phyloP scores from a whole-genome alignment of 208 protist genomes.

The Plasmodiophora brassicae region DNA sequence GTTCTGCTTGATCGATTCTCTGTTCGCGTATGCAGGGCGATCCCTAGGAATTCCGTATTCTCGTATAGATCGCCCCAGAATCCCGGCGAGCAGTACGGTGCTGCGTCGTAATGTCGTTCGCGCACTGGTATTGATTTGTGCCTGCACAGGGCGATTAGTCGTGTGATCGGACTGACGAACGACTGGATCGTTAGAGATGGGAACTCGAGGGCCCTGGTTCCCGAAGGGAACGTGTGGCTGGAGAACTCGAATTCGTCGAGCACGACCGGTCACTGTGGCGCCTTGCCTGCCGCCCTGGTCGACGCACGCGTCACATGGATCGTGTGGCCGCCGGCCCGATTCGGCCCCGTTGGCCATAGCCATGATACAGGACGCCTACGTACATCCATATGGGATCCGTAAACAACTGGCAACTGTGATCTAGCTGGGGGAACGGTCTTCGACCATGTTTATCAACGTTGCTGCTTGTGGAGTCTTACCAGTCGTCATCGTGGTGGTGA shows the following conservation, averaged over 20 bases:
- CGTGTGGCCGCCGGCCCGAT: background rate
- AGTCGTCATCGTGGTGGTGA: background rate
- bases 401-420: background rate
- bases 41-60: background rate
- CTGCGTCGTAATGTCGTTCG: no score
- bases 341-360: background rate
- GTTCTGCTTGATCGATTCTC: slow-evolving; percentile 7
- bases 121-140: no score
- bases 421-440: background rate
- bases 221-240: background rate
- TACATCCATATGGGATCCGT: background rate
- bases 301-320: background rate
- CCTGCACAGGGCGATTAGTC: background rate
- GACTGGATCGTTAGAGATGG: background rate
- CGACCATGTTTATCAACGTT: background rate
- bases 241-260: no score
- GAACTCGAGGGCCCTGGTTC: background rate
- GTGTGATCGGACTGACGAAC: background rate
- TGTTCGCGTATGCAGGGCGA: background rate
- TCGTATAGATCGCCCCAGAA: background rate
- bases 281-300: background rate
- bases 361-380: background rate
- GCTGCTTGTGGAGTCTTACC: background rate
- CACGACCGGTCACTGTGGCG: no score
- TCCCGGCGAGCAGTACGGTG: background rate